A percentile compares a stretch with the other conserved stretches of the same genome.
Evolutionary conservation across 2,329 filamentous ascomycete genomes (phyloP).

Genomic region (Fusarium floridanum): DNA sequence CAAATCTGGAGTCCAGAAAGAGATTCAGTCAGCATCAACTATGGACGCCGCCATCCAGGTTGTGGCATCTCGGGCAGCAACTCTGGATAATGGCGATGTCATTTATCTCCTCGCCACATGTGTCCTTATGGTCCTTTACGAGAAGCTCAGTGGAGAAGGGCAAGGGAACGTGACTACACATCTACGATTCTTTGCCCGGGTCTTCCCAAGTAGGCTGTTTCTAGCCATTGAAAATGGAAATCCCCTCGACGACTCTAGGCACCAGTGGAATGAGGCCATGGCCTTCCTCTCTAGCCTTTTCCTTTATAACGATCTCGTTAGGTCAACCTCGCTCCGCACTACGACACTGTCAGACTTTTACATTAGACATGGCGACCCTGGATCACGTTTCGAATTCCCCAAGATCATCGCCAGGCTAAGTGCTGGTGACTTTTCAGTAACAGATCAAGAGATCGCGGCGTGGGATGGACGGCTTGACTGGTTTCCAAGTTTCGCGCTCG

Average conservation of each 20-base stretch:
- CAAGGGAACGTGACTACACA: conserved; percentile 19
- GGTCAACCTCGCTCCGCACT: conserved; percentile 24
- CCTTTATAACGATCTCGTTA: conserved; percentile 37
- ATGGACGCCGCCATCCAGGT: background rate
- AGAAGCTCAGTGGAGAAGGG: conserved; percentile 32
- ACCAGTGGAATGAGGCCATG: conserved; percentile 8
- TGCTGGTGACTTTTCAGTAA: conserved; percentile 22
- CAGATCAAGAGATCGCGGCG: conserved; percentile 23
- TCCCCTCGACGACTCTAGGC: background rate
- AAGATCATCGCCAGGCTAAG: conserved; percentile 28
- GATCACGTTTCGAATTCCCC: conserved; percentile 22
- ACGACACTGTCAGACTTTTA: conserved; percentile 32
- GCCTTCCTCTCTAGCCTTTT: conserved; percentile 35
- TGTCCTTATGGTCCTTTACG: conserved; percentile 30
- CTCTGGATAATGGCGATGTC: background rate
- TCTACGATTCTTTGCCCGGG: conserved; percentile 22
- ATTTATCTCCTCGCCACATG: conserved; percentile 28
- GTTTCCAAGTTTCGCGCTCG: conserved; percentile 36
- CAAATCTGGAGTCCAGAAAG: background rate
- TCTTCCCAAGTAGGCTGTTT: conserved; percentile 13
- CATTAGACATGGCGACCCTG: background rate
- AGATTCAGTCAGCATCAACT: background rate
- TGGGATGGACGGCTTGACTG: conserved; percentile 35
- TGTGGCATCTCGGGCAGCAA: background rate
- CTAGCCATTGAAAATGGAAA: background rate